Conservation (phyloP, 345 rosid species). For the Passiflora organensis region DNA sequence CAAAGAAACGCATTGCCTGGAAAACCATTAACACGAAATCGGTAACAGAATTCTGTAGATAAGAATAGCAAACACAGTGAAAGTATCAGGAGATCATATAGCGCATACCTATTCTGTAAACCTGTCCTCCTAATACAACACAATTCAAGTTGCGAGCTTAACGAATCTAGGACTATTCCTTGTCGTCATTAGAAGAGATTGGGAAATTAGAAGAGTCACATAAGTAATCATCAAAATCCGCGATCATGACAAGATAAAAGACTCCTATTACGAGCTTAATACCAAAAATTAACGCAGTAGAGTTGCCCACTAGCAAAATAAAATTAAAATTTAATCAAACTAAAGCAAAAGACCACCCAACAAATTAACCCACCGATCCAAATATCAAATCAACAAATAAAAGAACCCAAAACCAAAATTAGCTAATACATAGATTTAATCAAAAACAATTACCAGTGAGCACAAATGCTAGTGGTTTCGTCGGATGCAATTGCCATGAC, state of each 20-base stretch:
- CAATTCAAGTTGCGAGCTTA: too few species aligned
- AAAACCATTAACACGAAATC: too few species aligned
- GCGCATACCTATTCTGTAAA: too few species aligned
- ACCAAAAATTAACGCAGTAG: neutral
- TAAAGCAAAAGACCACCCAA: neutral
- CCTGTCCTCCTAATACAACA: neutral
- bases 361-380: neutral
- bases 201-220: neutral
- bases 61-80: too few species aligned
- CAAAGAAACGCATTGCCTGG: too few species aligned
- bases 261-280: neutral
- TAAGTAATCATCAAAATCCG: neutral
- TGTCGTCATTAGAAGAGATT: neutral
- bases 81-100: too few species aligned
- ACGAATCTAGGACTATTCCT: too few species aligned
- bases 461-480: constrained; percentile 60
- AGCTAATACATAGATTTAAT: too few species aligned
- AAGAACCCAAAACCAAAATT: neutral
- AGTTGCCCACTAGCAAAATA: neutral
- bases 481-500: constrained; percentile 58
- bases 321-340: neutral
- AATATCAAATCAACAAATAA: neutral
- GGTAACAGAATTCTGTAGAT: too few species aligned
- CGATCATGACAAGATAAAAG: neutral
- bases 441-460: constrained; percentile 90